Evolutionary conservation across 768 basidiomycete genomes (phyloP), one percentile per base, ranked within the genome.

Genomic region (Leccinum uliginosum): DNA sequence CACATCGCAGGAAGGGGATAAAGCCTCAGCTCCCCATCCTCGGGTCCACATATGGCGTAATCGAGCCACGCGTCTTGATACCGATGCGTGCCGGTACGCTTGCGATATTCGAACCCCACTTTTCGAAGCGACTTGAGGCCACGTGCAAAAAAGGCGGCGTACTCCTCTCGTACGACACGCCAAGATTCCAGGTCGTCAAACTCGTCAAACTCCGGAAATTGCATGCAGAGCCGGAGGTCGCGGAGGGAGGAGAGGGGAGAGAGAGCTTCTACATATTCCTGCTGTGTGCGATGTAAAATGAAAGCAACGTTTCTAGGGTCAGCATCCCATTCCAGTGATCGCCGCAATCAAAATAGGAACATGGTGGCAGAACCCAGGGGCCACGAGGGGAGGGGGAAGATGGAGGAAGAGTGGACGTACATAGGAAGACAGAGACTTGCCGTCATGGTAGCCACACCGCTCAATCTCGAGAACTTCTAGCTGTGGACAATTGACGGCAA

Each of bases 1-100:
- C 71, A 72, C 63, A 64, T 50, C 45, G 65, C 57, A 23, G 73
- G 70, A 19, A 71, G 62, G 4, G 30, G 59, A 3, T 53, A 61
- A 32, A 72, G 60, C 27, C 46, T 60, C 21, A 60, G 52, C 24
- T 70, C 63, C 17, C 60, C 65, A 21, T 59, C 58, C 21, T 59
- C 62, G 6, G 60, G 63, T 3, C 64, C 62, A 55, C 55, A 58
- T 48, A 68, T 59, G 32, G 60, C 68, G 50, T 68, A 74, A 56
- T 73, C 71, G 15, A 74, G 67, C 71, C 71, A 73, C 26, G 73
- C 66, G 35, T 73, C 71, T 56, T 73, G 71, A 55, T 73, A 73
- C 40, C 70, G 51, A 46, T 73, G 71, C 3, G 71, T 74, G 30
- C 71, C 71, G 8, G 73, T 68, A 14, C 71, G 68, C 62, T 68